These are phyloP conservation scores for Teunomyces funiuensis DNA, from an alignment of 805 yeast species.

Conservation along the genomic window DNA sequence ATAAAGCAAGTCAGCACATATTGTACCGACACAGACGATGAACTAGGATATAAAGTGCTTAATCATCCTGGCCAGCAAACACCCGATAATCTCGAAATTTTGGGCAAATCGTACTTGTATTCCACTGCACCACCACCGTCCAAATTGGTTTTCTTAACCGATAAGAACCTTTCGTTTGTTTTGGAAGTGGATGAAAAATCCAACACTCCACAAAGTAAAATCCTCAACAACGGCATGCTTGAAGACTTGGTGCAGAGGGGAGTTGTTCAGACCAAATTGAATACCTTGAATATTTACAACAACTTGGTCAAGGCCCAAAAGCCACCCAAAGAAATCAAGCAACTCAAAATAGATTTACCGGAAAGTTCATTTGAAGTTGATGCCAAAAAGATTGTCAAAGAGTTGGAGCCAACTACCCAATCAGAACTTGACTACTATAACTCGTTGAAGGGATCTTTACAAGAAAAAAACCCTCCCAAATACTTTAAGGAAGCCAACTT, in stretches of 20 bases:
- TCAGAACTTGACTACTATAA: constrained; percentile 19
- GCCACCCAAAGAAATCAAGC: background rate
- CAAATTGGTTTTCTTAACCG: constrained; percentile 30
- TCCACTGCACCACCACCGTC: constrained; percentile 22
- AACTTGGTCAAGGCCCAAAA: constrained; percentile 9
- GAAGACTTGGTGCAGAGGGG: constrained; percentile 15
- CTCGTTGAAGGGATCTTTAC: constrained; percentile 17
- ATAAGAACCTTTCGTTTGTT: constrained; percentile 8
- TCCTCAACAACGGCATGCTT: constrained; percentile 24
- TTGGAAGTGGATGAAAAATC: constrained; percentile 3
- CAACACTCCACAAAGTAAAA: constrained; percentile 6
- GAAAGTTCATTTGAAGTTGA: constrained; percentile 25
- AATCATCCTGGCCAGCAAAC: constrained; percentile 21
- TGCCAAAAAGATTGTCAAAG: constrained; percentile 14
- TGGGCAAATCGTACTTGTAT: constrained; percentile 31
- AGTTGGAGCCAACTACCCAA: constrained; percentile 9
- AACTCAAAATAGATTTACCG: constrained; percentile 15
- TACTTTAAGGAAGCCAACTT: constrained; percentile 22
- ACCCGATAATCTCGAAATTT: constrained; percentile 22
- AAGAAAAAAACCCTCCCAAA: constrained; percentile 18
- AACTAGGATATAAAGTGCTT: constrained; percentile 11
- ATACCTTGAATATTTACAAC: constrained; percentile 10
- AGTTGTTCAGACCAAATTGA: constrained; percentile 1
- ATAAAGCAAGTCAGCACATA: background rate
- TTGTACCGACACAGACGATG: constrained; percentile 1